Conservation (phyloP, 2,329 filamentous ascomycete genomes). For the Aspergillus sp. region DNA sequence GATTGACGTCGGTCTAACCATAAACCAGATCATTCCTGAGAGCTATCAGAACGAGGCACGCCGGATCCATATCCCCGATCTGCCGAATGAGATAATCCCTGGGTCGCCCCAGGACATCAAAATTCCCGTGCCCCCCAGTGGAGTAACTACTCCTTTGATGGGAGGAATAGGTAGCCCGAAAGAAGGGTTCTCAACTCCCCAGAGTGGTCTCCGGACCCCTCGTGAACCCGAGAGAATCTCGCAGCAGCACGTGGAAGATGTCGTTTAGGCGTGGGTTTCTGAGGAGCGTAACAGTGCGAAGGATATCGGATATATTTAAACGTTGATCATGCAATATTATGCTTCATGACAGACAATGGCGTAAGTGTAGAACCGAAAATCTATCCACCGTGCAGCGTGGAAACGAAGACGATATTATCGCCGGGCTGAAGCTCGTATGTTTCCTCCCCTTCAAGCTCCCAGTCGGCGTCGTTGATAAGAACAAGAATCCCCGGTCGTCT, state of each 20-base stretch:
- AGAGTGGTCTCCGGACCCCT: constrained; percentile 41
- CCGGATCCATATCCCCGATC: constrained; percentile 76
- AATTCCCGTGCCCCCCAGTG: constrained; percentile 68
- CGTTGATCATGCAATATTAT: not conserved
- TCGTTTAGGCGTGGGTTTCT: constrained; percentile 30
- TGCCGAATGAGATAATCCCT: constrained; percentile 67
- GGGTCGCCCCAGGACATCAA: constrained; percentile 77
- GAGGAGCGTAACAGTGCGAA: constrained; percentile 2
- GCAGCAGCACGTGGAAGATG: constrained; percentile 46
- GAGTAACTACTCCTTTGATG: constrained; percentile 44
- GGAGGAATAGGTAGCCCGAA: constrained; percentile 41
- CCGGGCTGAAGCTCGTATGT: constrained; percentile 76
- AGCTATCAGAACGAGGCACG: constrained; percentile 96
- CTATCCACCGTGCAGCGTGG: constrained; percentile 89
- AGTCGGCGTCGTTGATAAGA: constrained; percentile 95
- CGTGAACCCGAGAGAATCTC: constrained; percentile 45
- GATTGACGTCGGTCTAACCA: constrained; percentile 12
- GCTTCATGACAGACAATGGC: not conserved
- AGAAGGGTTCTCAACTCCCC: constrained; percentile 43
- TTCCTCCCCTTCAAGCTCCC: constrained; percentile 96
- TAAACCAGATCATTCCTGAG: constrained; percentile 76
- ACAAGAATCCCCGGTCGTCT: constrained; percentile 95
- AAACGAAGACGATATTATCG: constrained; percentile 94
- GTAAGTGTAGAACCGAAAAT: not conserved
- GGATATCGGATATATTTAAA: not conserved